phyloP scores from a whole-genome alignment of 768 basidiomycete species.

The Xerocomus spinulosus region DNA sequence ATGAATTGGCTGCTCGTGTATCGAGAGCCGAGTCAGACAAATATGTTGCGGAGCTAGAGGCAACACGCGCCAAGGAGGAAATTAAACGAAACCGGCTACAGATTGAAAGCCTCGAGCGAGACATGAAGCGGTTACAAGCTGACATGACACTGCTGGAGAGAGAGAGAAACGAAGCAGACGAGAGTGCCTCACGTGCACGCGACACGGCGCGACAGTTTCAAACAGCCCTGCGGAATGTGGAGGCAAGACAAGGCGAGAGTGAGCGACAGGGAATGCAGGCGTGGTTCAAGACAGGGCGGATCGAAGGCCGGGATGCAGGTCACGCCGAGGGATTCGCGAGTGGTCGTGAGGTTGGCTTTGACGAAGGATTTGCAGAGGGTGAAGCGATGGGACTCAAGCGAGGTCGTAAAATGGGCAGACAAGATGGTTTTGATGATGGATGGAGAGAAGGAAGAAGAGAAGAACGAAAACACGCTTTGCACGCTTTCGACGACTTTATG shows the following conservation, averaged over 20 bases:
- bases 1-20: constrained; percentile 36
- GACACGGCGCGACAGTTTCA: constrained; percentile 42
- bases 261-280: constrained; percentile 37
- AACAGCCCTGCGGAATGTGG: constrained; percentile 40
- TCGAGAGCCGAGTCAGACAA: constrained; percentile 40
- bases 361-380: constrained; percentile 36
- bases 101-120: constrained; percentile 43
- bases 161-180: constrained; percentile 39
- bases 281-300: constrained; percentile 41
- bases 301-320: constrained; percentile 44
- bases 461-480: constrained; percentile 50
- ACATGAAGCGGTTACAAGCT: constrained; percentile 34
- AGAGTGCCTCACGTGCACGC: constrained; percentile 39
- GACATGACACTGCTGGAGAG: constrained; percentile 34
- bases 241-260: constrained; percentile 40
- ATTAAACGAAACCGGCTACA: constrained; percentile 43
- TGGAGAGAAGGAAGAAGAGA: constrained; percentile 39
- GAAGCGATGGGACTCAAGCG: constrained; percentile 32
- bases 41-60: constrained; percentile 36
- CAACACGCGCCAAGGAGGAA: constrained; percentile 42
- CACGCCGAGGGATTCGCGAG: constrained; percentile 43
- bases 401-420: constrained; percentile 29
- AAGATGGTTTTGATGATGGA: constrained; percentile 34
- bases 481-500: constrained; percentile 56
- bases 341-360: constrained; percentile 42